Conservation (phyloP, 805 yeast species). For the Peterozyma xylosa region DNA sequence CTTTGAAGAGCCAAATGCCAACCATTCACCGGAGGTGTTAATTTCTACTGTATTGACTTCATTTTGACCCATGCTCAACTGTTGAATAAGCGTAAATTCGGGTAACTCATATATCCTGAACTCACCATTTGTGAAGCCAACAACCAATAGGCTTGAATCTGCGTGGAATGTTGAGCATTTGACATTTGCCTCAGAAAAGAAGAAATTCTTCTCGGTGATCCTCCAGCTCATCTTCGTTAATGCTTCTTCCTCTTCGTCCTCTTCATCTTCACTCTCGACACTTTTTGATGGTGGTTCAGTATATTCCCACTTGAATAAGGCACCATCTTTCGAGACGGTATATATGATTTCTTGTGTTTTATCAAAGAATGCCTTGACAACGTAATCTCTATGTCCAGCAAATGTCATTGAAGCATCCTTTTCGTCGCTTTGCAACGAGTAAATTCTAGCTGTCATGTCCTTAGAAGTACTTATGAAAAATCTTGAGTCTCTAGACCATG, state of each 20-base stretch:
- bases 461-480: conserved; percentile 81
- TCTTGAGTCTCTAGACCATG: conserved; percentile 90
- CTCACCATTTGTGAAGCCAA: conserved; percentile 86
- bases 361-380: conserved; percentile 80
- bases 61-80: conserved; percentile 85
- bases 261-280: conserved; percentile 36
- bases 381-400: conserved; percentile 90
- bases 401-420: conserved; percentile 76
- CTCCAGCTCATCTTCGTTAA: conserved; percentile 63
- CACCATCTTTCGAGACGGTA: conserved; percentile 92
- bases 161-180: conserved; percentile 83
- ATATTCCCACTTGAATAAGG: conserved; percentile 88
- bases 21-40: conserved; percentile 89
- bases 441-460: conserved; percentile 83
- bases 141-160: conserved; percentile 61
- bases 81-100: conserved; percentile 71
- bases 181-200: conserved; percentile 63
- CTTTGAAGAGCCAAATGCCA: conserved; percentile 87
- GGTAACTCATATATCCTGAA: conserved; percentile 89
- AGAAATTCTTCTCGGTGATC: conserved; percentile 70
- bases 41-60: conserved; percentile 77
- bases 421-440: conserved; percentile 65
- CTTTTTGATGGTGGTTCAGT: conserved; percentile 45
- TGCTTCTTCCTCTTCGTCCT: conserved; percentile 25
- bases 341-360: conserved; percentile 84